Evolutionary conservation across 1,139 yeast genomes (phyloP), one percentile per base, ranked within the genome.

Genomic region (Lodderomyces metapsilosis): DNA sequence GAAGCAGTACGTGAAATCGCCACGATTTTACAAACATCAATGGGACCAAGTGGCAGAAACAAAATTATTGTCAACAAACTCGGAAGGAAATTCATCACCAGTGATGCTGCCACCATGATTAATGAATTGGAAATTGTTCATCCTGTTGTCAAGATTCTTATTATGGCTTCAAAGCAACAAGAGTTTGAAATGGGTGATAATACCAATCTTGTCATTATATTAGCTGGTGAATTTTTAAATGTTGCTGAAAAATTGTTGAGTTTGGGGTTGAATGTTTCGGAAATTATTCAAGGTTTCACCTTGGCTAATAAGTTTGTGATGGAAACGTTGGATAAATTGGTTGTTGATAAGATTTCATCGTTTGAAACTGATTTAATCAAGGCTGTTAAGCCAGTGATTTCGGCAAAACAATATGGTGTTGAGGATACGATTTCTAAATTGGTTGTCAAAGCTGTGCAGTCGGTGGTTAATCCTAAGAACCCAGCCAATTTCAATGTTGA

Each of bases 41-140:
- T 92, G 74, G 98, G 98, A 5, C 98, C 98, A 46, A 87, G 95
- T 65, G 98, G 98, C 40, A 79, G 97, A 57, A 92, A 91, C 66
- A 92, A 92, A 76, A 89, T 94, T 61, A 84, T 92, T 56, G 96
- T 91, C 44, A 92, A 92, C 67, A 64, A 68, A 46, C 60, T 87
- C 52, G 91, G 91, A 45, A 89, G 84, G 62, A 85, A 87, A 28
- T 88, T 89, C 59, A 80, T 92, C 51, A 92, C 98, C 37, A 88
- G 88, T 54, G 98, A 94, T 64, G 98, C 98, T 11, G 96, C 98
- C 34, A 92, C 98, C 9, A 92, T 92, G 83, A 73, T 92, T 49
- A 80, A 87, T 52, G 98, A 94, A 62, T 72, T 92, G 44, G 98
- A 92, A 52, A 88, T 94, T 50, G 92, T 92, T 37, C 98, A 92